Base-by-base conservation (phyloP, 768 basidiomycete species). In the Pleurotus eryngii region DNA sequence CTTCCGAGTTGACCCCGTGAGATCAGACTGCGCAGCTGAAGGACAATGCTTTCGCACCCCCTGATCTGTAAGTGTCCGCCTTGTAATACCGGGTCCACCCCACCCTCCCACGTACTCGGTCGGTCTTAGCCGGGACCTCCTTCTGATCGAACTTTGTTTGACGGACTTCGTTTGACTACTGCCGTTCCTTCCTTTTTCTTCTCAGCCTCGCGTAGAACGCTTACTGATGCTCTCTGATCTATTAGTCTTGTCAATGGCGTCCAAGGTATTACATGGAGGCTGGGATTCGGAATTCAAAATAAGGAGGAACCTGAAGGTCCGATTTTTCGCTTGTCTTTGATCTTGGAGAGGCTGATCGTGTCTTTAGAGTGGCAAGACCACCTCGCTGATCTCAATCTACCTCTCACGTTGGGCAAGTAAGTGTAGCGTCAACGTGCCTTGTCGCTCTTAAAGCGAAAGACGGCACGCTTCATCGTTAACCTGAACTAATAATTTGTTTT, bases 221-320 rank as follows among this genome's bases (percentile, higher is more conserved):
- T 46, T 50, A 45, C 18, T 56, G 22, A 57, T 55, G 30, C 38
- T 38, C 11, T 51, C 24, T 12, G 9, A n/a, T 35, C 8, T 9
- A 35, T 35, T 55, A 83, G 82, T 60, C 56, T 79, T 60, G 79
- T 79, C 15, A 83, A 83, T 63, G 80, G 78, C 57, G 68, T 83
- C n/a, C 81, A 81, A 67, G 83, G 83, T 24, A 79, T 85, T 45
- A 85, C 85, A 27, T 86, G 83, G 82, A 70, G 85, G 57, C 73
- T 85, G n/a, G 84, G 76, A 3, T 84, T 82, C 64, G 84, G 84
- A 3, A 71, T 85, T 38, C 69, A 80, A 47, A 69, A 83, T 60
- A 72, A 80, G 4, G 63, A 67, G 14, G 68, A 79, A 66, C 84
- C 84, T 3, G 85, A 85, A 76, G 82, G 83, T 83, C 59, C 42